phyloP scores from a whole-genome alignment of 495 filamentous ascomycete species.

The Saxispiralis lemnorum region DNA sequence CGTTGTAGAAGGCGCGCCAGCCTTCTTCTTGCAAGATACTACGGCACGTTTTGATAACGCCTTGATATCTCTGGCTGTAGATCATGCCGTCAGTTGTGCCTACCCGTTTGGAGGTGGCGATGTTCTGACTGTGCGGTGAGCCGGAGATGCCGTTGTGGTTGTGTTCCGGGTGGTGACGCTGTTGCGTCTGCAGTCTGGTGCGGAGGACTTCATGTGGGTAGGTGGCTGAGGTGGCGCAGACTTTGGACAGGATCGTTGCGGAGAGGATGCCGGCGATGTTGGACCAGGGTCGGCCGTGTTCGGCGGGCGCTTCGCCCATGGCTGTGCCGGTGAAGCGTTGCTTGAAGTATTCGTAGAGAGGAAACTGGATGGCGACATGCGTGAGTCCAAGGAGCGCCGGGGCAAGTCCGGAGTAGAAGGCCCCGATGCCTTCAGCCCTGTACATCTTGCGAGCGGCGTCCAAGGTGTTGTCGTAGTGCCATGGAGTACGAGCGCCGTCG shows the following conservation, averaged over 20 bases:
- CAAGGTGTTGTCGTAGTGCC: slow-evolving; percentile 72
- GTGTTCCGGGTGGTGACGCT: slow-evolving; percentile 28
- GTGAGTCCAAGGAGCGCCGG: slow-evolving; percentile 83
- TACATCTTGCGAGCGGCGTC: slow-evolving; percentile 97
- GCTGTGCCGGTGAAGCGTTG: slow-evolving; percentile 71
- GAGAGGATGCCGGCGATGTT: slow-evolving; percentile 61
- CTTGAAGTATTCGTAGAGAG: slow-evolving; percentile 86
- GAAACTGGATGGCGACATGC: slow-evolving; percentile 96
- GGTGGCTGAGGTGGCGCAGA: slow-evolving; percentile 84
- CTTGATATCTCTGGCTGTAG: slow-evolving; percentile 54
- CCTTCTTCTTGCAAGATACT: slow-evolving; percentile 83
- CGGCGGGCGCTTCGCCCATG: slow-evolving; percentile 48
- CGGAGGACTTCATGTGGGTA: slow-evolving; percentile 95
- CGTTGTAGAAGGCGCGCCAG: slow-evolving; percentile 91
- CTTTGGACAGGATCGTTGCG: slow-evolving; percentile 87
- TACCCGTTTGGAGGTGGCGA: slow-evolving; percentile 42
- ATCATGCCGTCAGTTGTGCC: slow-evolving; percentile 40
- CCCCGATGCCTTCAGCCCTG: slow-evolving; percentile 59
- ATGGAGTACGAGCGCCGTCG: slow-evolving; percentile 49
- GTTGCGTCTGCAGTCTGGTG: slow-evolving; percentile 77
- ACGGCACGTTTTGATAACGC: slow-evolving; percentile 62
- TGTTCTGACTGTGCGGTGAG: slow-evolving; percentile 33
- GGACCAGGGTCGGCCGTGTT: background rate
- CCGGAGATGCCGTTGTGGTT: slow-evolving; percentile 13
- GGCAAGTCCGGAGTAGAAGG: slow-evolving; percentile 90